Conservation (phyloP, 345 rosid genomes). For the Acer saccharum region DNA sequence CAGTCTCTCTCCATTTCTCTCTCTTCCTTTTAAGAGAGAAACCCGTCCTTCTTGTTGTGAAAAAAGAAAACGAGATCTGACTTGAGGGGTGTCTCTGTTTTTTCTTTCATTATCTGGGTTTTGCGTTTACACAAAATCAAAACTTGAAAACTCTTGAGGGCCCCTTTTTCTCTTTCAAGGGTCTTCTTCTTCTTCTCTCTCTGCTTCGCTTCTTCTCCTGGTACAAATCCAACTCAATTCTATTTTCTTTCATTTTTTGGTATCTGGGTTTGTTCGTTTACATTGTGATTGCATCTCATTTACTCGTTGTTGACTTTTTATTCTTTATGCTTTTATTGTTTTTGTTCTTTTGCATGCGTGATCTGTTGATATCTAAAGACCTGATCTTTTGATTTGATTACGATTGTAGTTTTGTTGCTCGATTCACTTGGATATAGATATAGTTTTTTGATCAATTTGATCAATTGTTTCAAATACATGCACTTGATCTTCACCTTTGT, state of each 20-base stretch:
- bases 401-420: no score
- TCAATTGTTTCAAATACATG: not conserved
- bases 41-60: no score
- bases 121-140: not conserved
- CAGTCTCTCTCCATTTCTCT: no score
- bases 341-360: not conserved
- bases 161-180: slow-evolving; percentile 22
- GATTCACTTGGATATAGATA: no score
- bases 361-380: not conserved
- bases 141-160: slow-evolving; percentile 17
- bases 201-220: not conserved
- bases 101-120: not conserved
- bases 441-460: not conserved
- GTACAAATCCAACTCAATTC: slow-evolving; percentile 7
- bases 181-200: slow-evolving; percentile 8
- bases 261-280: slow-evolving; percentile 1
- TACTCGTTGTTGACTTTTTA: not conserved
- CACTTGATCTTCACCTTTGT: not conserved
- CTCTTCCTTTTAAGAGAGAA: no score
- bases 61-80: slow-evolving; percentile 6
- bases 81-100: not conserved
- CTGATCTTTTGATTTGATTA: not conserved
- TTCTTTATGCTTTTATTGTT: no score
- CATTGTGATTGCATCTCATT: not conserved
- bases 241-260: not conserved